These are phyloP conservation scores for Candida gigantensis DNA, from an alignment of 1,139 yeast species.

Conservation along the genomic window DNA sequence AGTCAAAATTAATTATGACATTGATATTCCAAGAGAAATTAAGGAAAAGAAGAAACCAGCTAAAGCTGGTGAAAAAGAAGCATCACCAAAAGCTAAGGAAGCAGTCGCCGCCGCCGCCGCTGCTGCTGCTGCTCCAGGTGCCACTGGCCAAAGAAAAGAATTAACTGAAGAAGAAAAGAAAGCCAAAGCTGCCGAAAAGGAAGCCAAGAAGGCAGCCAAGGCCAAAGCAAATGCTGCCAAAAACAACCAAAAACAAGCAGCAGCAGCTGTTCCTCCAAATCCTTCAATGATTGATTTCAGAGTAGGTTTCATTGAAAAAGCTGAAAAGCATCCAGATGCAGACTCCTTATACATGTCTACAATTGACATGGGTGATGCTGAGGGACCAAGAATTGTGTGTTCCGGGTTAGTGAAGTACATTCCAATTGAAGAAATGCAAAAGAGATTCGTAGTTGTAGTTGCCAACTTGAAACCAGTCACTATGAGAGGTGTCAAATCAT, in stretches of 20 bases:
- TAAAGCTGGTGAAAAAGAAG: slow-evolving; percentile 16
- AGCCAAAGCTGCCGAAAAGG: slow-evolving; percentile 54
- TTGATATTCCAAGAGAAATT: slow-evolving; percentile 60
- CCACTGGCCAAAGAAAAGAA: slow-evolving; percentile 23
- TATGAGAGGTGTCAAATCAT: slow-evolving; percentile 85
- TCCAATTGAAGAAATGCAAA: slow-evolving; percentile 48
- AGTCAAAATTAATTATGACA: slow-evolving; percentile 56
- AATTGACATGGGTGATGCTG: slow-evolving; percentile 93
- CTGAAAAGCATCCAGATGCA: slow-evolving; percentile 96
- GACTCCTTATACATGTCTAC: slow-evolving; percentile 95
- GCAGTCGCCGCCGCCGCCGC: slow-evolving; percentile 18
- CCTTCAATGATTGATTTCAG: slow-evolving; percentile 90
- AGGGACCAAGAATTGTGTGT: slow-evolving; percentile 97
- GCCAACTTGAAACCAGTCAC: slow-evolving; percentile 67
- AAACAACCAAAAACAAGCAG: slow-evolving; percentile 56
- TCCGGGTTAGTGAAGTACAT: slow-evolving; percentile 70
- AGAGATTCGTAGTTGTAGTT: slow-evolving; percentile 52
- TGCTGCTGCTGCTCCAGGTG: slow-evolving; percentile 10
- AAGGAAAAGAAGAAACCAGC: slow-evolving; percentile 53
- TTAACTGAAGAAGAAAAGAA: slow-evolving; percentile 62
- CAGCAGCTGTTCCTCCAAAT: slow-evolving; percentile 62
- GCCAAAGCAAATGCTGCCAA: slow-evolving; percentile 71
- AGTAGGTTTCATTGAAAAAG: slow-evolving; percentile 96
- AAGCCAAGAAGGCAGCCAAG: slow-evolving; percentile 74
- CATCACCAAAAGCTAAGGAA: slow-evolving; percentile 8